Evolutionary conservation across 305 asterid species (phyloP).

Genomic region (Solanum hybrid): DNA sequence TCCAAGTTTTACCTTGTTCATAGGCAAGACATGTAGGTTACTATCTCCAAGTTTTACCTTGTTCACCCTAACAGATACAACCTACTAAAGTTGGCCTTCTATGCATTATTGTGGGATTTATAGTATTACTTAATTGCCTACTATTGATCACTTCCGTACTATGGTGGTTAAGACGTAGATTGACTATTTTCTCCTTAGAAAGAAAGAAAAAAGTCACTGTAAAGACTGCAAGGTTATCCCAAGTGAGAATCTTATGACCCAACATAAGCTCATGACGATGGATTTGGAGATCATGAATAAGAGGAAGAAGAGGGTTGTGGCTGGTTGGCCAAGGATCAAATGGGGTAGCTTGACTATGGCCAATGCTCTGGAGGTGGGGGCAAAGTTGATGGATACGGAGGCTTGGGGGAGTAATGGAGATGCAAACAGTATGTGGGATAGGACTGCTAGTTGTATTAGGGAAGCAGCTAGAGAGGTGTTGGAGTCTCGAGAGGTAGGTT

Average conservation of each 20-base stretch:
- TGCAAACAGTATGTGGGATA: neutral
- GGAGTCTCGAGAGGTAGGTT: neutral
- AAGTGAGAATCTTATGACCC: neutral
- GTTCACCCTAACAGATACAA: neutral
- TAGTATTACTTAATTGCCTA: neutral
- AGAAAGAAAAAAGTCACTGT: neutral
- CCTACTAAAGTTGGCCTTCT: neutral
- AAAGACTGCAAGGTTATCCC: neutral
- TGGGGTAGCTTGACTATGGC: neutral
- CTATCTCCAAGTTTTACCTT: neutral
- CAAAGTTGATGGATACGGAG: neutral
- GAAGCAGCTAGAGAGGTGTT: neutral
- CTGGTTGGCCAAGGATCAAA: neutral
- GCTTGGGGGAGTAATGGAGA: neutral
- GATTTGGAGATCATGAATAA: neutral
- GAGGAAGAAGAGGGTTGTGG: neutral
- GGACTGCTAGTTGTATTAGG: neutral
- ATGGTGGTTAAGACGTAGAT: neutral
- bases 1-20: neutral
- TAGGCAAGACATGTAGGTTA: neutral
- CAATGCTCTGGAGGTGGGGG: neutral
- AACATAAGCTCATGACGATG: neutral
- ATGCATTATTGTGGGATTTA: neutral
- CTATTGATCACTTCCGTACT: neutral
- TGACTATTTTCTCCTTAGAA: neutral